Conservation (phyloP, 148 eudicot species). For the Rhododendron molle region DNA sequence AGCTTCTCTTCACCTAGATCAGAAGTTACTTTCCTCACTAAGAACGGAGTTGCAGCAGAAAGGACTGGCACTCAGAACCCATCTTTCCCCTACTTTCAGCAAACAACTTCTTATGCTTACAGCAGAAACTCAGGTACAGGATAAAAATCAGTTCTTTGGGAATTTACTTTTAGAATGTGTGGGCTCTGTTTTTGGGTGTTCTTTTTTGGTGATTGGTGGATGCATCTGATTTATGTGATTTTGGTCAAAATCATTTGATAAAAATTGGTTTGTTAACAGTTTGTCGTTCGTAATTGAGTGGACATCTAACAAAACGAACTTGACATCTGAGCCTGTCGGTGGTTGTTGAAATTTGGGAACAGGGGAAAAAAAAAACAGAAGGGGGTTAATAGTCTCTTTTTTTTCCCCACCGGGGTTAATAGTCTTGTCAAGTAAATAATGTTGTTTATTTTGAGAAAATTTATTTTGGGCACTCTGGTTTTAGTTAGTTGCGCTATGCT, state of each 20-base stretch:
- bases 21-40: slow-evolving; percentile 24
- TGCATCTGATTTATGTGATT: not conserved
- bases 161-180: not conserved
- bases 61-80: slow-evolving; percentile 22
- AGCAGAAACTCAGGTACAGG: slow-evolving; percentile 33
- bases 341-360: not conserved
- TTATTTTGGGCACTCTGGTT: no score
- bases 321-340: not conserved
- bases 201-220: not conserved
- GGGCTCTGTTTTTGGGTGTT: not conserved
- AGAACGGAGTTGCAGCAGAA: slow-evolving; percentile 20
- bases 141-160: not conserved
- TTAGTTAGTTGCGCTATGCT: no score
- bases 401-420: not conserved
- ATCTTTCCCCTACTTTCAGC: slow-evolving; percentile 28
- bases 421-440: slow-evolving; percentile 20
- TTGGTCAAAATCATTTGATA: not conserved
- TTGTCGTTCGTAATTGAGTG: not conserved
- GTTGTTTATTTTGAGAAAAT: not conserved
- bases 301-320: not conserved
- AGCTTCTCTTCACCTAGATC: slow-evolving; percentile 58
- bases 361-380: not conserved
- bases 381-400: slow-evolving; percentile 6
- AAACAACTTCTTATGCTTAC: slow-evolving; percentile 13
- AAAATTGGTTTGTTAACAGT: not conserved